Evolutionary conservation across 2,329 filamentous ascomycete genomes (phyloP).

Genomic region (Penicillium sumatraense): DNA sequence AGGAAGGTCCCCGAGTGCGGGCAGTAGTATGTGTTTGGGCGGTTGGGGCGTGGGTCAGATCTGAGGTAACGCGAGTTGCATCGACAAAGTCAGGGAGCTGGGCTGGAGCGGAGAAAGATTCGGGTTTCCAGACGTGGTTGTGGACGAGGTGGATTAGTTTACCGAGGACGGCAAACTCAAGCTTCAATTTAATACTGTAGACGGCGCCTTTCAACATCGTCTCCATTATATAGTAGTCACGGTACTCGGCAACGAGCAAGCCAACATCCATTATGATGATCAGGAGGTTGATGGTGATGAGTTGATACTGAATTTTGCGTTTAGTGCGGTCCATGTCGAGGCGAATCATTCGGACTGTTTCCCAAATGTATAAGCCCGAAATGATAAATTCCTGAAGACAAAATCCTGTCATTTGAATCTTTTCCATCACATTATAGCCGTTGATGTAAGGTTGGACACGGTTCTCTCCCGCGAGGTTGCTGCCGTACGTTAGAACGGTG

Average conservation of each 20-base stretch:
- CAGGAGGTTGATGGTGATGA: slow-evolving; percentile 54
- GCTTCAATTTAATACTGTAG: slow-evolving; percentile 56
- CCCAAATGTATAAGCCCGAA: slow-evolving; percentile 58
- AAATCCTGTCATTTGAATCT: slow-evolving; percentile 61
- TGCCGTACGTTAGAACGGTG: slow-evolving; percentile 51
- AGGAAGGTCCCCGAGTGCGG: slow-evolving; percentile 30
- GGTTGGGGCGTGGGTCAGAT: slow-evolving; percentile 45
- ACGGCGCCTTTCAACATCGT: slow-evolving; percentile 53
- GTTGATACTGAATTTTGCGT: slow-evolving; percentile 54
- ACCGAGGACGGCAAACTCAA: slow-evolving; percentile 55
- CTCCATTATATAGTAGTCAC: slow-evolving; percentile 51
- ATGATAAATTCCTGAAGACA: slow-evolving; percentile 61
- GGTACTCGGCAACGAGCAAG: slow-evolving; percentile 49
- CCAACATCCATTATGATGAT: slow-evolving; percentile 53
- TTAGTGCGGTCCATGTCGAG: slow-evolving; percentile 48
- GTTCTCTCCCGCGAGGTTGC: slow-evolving; percentile 36
- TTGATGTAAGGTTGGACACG: slow-evolving; percentile 28
- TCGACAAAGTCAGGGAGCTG: slow-evolving; percentile 52
- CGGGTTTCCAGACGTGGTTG: slow-evolving; percentile 43
- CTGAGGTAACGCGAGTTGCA: slow-evolving; percentile 46
- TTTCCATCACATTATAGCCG: slow-evolving; percentile 56
- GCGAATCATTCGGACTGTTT: slow-evolving; percentile 57
- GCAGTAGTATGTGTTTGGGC: slow-evolving; percentile 5
- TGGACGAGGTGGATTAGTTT: slow-evolving; percentile 50
- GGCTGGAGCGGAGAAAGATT: slow-evolving; percentile 32